Evolutionary conservation across 2,329 filamentous ascomycete species (phyloP).

Genomic region (Endocalyx cinctus): DNA sequence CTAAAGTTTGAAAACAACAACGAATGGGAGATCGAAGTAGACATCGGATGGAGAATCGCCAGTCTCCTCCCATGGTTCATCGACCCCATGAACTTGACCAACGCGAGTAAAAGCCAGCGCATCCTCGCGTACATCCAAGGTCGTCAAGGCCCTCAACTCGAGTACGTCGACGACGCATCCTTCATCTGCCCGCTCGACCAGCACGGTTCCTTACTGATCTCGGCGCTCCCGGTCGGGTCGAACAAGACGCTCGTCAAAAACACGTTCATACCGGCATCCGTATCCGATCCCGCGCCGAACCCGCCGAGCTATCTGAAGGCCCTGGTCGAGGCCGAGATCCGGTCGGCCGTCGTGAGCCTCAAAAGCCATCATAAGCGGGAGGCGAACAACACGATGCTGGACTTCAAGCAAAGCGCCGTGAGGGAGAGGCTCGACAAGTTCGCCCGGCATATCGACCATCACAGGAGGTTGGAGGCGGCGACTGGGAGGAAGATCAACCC

Average conservation of each 20-base stretch:
- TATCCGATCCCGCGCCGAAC: neutral
- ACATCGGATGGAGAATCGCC: neutral
- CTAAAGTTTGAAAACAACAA: neutral
- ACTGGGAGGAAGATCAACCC: constrained; percentile 3
- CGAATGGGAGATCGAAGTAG: constrained; percentile 1
- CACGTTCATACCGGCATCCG: constrained; percentile 1
- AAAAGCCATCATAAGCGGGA: neutral
- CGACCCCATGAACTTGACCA: neutral
- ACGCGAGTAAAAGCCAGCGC: neutral
- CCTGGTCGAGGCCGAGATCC: constrained; percentile 1
- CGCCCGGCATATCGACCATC: constrained; percentile 5
- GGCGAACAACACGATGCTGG: constrained; percentile 4
- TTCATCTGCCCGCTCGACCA: constrained; percentile 5
- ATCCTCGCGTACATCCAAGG: constrained; percentile 1
- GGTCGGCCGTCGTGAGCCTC: neutral
- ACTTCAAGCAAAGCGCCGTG: constrained; percentile 5
- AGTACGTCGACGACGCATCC: constrained; percentile 6
- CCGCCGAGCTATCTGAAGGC: neutral
- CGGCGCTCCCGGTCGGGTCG: constrained; percentile 2
- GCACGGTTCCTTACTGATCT: constrained; percentile 1
- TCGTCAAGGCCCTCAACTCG: neutral
- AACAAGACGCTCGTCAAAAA: constrained; percentile 1
- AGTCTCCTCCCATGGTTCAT: constrained; percentile 5
- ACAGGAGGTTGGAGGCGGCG: constrained; percentile 2
- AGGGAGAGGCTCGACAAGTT: constrained; percentile 7